phyloP scores from a whole-genome alignment of 2,329 filamentous ascomycete species.

The Chrysoporthe deuterocubensis region DNA sequence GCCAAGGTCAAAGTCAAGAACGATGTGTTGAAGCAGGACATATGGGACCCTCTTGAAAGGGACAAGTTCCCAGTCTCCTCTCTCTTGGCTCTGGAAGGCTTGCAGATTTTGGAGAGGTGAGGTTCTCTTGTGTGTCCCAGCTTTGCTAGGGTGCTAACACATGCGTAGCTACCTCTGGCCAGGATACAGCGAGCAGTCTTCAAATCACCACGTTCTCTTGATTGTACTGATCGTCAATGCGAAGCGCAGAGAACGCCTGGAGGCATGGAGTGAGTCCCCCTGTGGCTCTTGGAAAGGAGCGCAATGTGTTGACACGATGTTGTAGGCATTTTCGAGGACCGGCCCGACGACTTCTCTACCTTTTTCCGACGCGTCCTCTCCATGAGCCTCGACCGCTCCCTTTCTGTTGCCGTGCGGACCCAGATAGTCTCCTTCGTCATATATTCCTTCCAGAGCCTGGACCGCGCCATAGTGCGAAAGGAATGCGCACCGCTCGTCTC shows the following conservation, averaged over 20 bases:
- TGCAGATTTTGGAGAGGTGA: slow-evolving; percentile 86
- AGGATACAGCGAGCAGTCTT: slow-evolving; percentile 83
- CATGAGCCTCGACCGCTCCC: slow-evolving; percentile 75
- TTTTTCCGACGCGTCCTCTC: slow-evolving; percentile 90
- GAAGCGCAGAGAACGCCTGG: slow-evolving; percentile 84
- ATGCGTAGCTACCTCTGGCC: slow-evolving; percentile 84
- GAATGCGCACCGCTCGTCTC: slow-evolving; percentile 95
- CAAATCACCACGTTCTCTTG: slow-evolving; percentile 88
- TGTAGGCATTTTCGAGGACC: slow-evolving; percentile 74
- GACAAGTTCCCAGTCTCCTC: slow-evolving; percentile 78
- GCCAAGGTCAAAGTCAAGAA: slow-evolving; percentile 77
- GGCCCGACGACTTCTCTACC: slow-evolving; percentile 80
- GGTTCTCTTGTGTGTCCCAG: slow-evolving; percentile 24
- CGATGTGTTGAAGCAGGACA: slow-evolving; percentile 80
- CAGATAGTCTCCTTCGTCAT: slow-evolving; percentile 91
- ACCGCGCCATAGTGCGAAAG: slow-evolving; percentile 86
- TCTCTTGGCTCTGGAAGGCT: slow-evolving; percentile 81
- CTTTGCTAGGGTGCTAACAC: slow-evolving; percentile 33
- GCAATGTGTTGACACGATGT: slow-evolving; percentile 21
- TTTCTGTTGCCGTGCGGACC: slow-evolving; percentile 70
- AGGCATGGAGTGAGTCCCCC: slow-evolving; percentile 75
- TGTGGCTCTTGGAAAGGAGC: neutral
- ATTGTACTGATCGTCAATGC: slow-evolving; percentile 85
- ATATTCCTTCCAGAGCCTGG: slow-evolving; percentile 89
- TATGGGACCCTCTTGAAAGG: slow-evolving; percentile 88